phyloP scores from a whole-genome alignment of 129 eudicot genomes.

The Sambucus nigra region DNA sequence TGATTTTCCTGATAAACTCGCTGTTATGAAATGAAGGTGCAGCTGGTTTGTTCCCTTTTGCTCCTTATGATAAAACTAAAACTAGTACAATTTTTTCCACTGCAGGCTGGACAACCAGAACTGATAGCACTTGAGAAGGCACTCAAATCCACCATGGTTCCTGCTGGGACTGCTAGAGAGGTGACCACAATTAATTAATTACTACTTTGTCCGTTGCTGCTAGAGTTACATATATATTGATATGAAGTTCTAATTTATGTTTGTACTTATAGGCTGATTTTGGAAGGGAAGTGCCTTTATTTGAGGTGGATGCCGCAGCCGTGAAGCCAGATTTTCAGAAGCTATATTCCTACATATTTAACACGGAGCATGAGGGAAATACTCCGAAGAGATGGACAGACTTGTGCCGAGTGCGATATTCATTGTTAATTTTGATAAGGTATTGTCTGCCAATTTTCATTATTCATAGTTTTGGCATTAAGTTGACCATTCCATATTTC shows the following conservation, averaged over 20 bases:
- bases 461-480: too few species aligned
- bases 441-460: too few species aligned
- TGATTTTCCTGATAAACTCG: not conserved
- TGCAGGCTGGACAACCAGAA: slow-evolving; percentile 87
- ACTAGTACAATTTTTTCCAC: too few species aligned
- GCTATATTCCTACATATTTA: slow-evolving; percentile 80
- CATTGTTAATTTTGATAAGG: slow-evolving; percentile 93
- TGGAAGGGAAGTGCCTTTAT: slow-evolving; percentile 92
- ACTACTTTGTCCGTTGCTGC: not conserved
- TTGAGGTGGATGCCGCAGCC: slow-evolving; percentile 80
- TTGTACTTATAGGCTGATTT: slow-evolving; percentile 55
- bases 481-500: too few species aligned
- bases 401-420: slow-evolving; percentile 86
- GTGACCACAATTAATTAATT: slow-evolving; percentile 27
- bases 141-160: slow-evolving; percentile 57
- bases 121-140: slow-evolving; percentile 76
- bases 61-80: not conserved
- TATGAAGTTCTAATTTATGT: slow-evolving; percentile 9
- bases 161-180: slow-evolving; percentile 92
- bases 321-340: slow-evolving; percentile 84
- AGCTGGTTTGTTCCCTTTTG: slow-evolving; percentile 3
- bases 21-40: not conserved
- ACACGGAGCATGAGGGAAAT: slow-evolving; percentile 47
- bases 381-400: slow-evolving; percentile 59
- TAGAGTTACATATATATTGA: slow-evolving; percentile 5